Conservation (phyloP, 2,329 filamentous ascomycete genomes). For the Xylariaceae sp. region DNA sequence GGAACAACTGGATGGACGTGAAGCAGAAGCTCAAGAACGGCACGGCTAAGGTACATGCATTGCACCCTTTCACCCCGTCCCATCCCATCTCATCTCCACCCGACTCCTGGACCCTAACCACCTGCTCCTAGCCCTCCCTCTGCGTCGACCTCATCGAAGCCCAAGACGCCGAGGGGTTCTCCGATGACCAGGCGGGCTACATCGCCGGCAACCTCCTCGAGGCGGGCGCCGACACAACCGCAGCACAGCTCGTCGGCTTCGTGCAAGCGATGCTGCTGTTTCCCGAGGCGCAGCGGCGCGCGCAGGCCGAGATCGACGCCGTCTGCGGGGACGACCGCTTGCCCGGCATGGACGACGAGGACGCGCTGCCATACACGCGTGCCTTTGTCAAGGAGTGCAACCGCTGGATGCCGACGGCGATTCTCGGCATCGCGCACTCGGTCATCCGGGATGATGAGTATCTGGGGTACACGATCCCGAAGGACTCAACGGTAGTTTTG, state of each 20-base stretch:
- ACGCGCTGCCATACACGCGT: conserved; percentile 43
- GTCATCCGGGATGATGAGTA: conserved; percentile 32
- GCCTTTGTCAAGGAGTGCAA: conserved; percentile 41
- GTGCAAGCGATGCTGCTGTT: conserved; percentile 38
- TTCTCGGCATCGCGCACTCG: conserved; percentile 34
- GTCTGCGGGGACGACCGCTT: conserved; percentile 38
- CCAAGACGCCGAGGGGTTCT: conserved; percentile 28
- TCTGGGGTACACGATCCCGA: conserved; percentile 38
- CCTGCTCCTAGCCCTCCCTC: conserved; percentile 15
- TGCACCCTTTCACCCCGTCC: too few species aligned
- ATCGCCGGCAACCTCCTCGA: conserved; percentile 25
- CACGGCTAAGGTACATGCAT: conserved; percentile 7
- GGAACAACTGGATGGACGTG: conserved; percentile 17
- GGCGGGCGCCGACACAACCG: conserved; percentile 38
- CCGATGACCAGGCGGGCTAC: conserved; percentile 31
- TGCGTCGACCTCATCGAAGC: conserved; percentile 21
- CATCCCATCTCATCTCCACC: neutral
- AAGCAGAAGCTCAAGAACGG: conserved; percentile 18
- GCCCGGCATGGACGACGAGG: conserved; percentile 38
- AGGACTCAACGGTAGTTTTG: conserved; percentile 35
- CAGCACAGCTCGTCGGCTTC: conserved; percentile 36
- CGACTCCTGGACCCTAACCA: neutral
- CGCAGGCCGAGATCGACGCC: conserved; percentile 31
- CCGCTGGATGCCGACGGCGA: conserved; percentile 40
- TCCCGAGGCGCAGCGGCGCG: conserved; percentile 29